Conservation (phyloP, 441 rosid species). For the Manihot esculenta region DNA sequence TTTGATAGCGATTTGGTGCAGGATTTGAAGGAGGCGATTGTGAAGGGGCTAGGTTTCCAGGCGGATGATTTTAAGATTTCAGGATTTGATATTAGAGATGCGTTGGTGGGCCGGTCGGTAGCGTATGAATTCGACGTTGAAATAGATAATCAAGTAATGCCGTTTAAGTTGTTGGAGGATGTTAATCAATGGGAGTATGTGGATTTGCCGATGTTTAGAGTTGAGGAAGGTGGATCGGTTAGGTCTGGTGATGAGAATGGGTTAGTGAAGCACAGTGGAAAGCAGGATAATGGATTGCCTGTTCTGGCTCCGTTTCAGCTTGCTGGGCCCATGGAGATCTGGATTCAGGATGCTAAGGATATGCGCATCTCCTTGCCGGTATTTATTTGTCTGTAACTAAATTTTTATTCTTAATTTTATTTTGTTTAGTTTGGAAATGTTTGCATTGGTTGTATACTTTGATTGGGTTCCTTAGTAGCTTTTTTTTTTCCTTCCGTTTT, state of each 20-base stretch:
- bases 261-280: constrained; percentile 41
- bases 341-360: constrained; percentile 90
- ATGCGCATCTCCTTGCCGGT: constrained; percentile 85
- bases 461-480: too few relatives aligned
- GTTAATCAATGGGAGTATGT: constrained; percentile 83
- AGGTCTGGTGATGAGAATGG: constrained; percentile 33
- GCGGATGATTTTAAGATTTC: constrained; percentile 68
- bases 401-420: neutral
- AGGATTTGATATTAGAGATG: constrained; percentile 76
- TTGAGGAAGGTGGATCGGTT: constrained; percentile 40
- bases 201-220: constrained; percentile 73
- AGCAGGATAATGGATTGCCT: constrained; percentile 43
- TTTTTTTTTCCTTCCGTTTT: too few relatives aligned
- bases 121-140: constrained; percentile 80
- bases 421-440: neutral
- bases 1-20: constrained; percentile 14
- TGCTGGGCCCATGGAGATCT: constrained; percentile 93
- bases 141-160: constrained; percentile 60
- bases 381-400: constrained; percentile 5
- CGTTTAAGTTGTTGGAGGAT: constrained; percentile 85
- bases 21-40: constrained; percentile 91
- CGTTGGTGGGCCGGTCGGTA: constrained; percentile 80
- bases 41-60: constrained; percentile 76
- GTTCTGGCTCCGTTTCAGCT: constrained; percentile 89
- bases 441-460: too few relatives aligned